These are phyloP conservation scores for Nigrograna mackinnonii DNA, from an alignment of 2,329 filamentous ascomycete species.

Conservation along the genomic window DNA sequence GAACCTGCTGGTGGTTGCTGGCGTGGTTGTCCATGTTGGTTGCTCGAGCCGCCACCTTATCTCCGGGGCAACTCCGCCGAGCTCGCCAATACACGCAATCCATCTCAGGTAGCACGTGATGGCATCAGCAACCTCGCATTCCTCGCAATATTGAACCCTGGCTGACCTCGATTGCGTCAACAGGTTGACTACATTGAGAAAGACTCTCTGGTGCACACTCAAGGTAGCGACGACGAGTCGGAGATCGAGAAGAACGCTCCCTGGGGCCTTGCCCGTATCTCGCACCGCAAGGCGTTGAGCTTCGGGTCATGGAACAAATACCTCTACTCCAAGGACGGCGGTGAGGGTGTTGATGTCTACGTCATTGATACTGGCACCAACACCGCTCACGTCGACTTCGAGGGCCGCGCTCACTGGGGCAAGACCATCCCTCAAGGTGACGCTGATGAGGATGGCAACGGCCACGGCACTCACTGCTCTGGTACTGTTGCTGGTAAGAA, in stretches of 20 bases:
- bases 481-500: conserved; percentile 97
- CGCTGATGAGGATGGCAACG: conserved; percentile 90
- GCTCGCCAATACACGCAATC: conserved; percentile 26
- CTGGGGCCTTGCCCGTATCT: conserved; percentile 99
- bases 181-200: conserved; percentile 97
- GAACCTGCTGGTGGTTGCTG: conserved; percentile 1
- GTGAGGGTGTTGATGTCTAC: conserved; percentile 98
- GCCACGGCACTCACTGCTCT: conserved; percentile 98
- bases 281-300: conserved; percentile 82
- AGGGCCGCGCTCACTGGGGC: conserved; percentile 93
- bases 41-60: no score
- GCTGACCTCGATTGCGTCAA: conserved; percentile 25
- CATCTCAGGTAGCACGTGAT: conserved; percentile 28
- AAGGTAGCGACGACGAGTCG: conserved; percentile 52
- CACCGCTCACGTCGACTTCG: conserved; percentile 91
- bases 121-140: conserved; percentile 19
- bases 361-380: conserved; percentile 99
- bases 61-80: conserved; percentile 29
- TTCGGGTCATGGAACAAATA: conserved; percentile 99
- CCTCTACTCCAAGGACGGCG: conserved; percentile 84
- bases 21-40: conserved; percentile 4
- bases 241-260: conserved; percentile 88
- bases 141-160: conserved; percentile 13
- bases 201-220: conserved; percentile 88
- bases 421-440: conserved; percentile 91